Conservation (phyloP, 2,329 filamentous ascomycete genomes). For the Pseudocercospora ulei region DNA sequence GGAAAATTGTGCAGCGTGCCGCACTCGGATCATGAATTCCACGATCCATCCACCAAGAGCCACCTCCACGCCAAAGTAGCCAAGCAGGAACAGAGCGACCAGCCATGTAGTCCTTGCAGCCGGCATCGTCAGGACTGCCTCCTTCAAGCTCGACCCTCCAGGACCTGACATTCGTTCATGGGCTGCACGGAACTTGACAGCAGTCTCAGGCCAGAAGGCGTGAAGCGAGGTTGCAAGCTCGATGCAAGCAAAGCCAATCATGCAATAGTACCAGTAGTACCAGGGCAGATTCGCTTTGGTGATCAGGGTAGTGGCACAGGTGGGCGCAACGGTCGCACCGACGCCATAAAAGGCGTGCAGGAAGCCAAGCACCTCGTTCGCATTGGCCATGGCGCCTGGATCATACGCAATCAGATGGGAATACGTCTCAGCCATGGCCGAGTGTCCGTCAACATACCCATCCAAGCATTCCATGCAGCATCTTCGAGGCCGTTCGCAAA, state of each 20-base stretch:
- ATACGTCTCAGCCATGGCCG: constrained; percentile 49
- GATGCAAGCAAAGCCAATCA: constrained; percentile 52
- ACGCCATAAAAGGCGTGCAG: constrained; percentile 63
- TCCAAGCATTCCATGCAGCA: constrained; percentile 52
- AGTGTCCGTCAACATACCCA: too few relatives aligned
- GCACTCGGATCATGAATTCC: constrained; percentile 73
- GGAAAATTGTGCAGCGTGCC: constrained; percentile 58
- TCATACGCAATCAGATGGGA: too few relatives aligned
- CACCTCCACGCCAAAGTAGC: constrained; percentile 71
- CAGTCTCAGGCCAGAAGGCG: constrained; percentile 57
- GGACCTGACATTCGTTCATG: constrained; percentile 40
- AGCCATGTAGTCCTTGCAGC: constrained; percentile 58
- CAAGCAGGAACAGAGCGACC: constrained; percentile 62
- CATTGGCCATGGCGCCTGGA: constrained; percentile 13
- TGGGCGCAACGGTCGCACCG: constrained; percentile 58
- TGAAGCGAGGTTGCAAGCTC: constrained; percentile 46
- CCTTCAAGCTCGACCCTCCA: constrained; percentile 44
- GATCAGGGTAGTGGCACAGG: constrained; percentile 65
- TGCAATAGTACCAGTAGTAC: constrained; percentile 68
- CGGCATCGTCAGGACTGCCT: constrained; percentile 42
- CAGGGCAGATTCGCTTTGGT: constrained; percentile 53
- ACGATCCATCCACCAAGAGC: constrained; percentile 72
- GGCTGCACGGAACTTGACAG: constrained; percentile 47
- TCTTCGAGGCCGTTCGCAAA: constrained; percentile 63
- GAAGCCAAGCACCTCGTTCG: constrained; percentile 62